Evolutionary conservation across 2,329 filamentous ascomycete species (phyloP), one percentile per base, ranked within the genome.

Genomic region (Monosporascus sp.): DNA sequence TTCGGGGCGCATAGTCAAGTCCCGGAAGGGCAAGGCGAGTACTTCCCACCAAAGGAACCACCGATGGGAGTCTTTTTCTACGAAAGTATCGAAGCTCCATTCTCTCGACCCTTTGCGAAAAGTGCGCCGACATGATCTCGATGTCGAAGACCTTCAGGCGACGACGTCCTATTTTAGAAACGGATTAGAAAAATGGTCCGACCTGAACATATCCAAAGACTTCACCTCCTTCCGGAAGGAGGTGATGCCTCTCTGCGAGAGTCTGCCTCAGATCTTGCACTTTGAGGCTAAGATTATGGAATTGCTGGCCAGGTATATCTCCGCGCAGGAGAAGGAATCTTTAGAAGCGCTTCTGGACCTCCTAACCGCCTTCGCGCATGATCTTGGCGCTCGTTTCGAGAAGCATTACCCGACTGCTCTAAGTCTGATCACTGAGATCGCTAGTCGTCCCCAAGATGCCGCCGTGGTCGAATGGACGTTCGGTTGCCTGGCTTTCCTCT

Each of bases 391-490:
- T 18, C 81, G 86, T 48, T 99, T 99, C 65, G 92, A 97, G 72
- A 90, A 88, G 65, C 85, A 96, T 70, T 97, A 96, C 68, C 80
- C 84, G 46, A 80, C 82, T 50, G 85, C 88, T 26, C 82, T 99
- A 54, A 81, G 78, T 51, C 76, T 95, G 51, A 84, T 99, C 51
- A 82, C 89, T 40, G 83, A 84, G 17, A 81, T 97, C 59, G 92
- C 91, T 11, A 86, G 86, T 51, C 88, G 84, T 63, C 84, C 89
- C 51, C 80, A 88, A 53, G 87, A 89, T 65, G 86, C 89, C 26
- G 89, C 92, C 58, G 91, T 95, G n/a, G 89, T 97, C 49, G 94
- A 99, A 73, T 97, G 93, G 92, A 93, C 90, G 49, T 99, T 99
- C 72, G 91, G 87, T 14, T 92, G 90, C 62, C 78, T 99, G 52